Evolutionary conservation across 139 green algal genomes (phyloP).

Genomic region (Bryopsis sp.): DNA sequence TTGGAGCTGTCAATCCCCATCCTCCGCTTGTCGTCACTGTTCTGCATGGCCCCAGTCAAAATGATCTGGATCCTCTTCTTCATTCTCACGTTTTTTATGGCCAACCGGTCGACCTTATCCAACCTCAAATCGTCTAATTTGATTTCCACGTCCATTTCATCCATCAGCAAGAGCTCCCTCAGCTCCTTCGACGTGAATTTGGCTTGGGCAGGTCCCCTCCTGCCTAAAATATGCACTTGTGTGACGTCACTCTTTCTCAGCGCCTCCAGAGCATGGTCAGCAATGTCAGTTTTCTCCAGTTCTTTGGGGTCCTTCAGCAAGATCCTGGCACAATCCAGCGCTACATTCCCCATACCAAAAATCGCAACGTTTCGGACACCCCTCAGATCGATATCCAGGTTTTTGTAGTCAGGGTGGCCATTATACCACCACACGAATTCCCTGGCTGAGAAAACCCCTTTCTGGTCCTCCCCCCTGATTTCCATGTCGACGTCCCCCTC

Average conservation of each 20-base stretch:
- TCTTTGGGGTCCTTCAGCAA: slow-evolving; percentile 53
- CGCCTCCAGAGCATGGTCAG: slow-evolving; percentile 51
- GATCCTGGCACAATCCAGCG: slow-evolving; percentile 86
- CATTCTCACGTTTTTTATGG: slow-evolving; percentile 21
- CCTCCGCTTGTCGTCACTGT: neutral
- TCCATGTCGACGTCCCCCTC: slow-evolving; percentile 71
- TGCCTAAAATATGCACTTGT: slow-evolving; percentile 71
- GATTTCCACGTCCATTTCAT: slow-evolving; percentile 32
- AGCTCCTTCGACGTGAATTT: slow-evolving; percentile 94
- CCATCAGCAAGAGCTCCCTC: slow-evolving; percentile 72
- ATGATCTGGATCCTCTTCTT: slow-evolving; percentile 11
- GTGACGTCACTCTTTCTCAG: slow-evolving; percentile 36
- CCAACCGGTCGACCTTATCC: slow-evolving; percentile 14
- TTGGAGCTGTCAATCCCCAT: neutral
- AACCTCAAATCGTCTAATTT: slow-evolving; percentile 8
- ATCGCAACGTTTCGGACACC: slow-evolving; percentile 42
- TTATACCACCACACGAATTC: slow-evolving; percentile 99
- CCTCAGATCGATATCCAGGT: slow-evolving; percentile 56
- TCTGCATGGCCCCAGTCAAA: neutral
- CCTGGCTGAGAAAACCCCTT: slow-evolving; percentile 65
- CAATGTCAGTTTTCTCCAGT: slow-evolving; percentile 77
- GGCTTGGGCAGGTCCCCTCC: slow-evolving; percentile 78
- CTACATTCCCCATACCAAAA: slow-evolving; percentile 82
- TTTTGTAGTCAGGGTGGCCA: slow-evolving; percentile 69
- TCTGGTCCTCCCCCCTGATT: slow-evolving; percentile 65